Conservation (phyloP, 176 grass and related monocot genomes). For the Phragmites australis region DNA sequence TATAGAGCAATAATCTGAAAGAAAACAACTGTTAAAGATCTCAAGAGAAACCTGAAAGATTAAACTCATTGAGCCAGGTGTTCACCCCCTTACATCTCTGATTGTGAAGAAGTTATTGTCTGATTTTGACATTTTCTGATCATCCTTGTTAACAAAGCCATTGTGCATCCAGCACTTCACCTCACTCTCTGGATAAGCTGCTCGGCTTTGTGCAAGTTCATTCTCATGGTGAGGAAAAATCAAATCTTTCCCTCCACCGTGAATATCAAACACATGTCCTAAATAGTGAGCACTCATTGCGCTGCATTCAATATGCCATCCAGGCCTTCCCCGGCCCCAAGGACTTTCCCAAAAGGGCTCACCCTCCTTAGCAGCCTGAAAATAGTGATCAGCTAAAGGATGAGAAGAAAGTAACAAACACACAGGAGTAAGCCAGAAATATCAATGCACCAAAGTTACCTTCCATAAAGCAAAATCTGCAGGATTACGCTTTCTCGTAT, state of each 20-base stretch:
- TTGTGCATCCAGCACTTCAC: conserved; percentile 74
- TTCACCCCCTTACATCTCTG: conserved; percentile 64
- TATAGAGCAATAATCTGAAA: conserved; percentile 77
- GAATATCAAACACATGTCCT: conserved; percentile 70
- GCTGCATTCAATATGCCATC: conserved; percentile 91
- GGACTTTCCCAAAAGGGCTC: conserved; percentile 74
- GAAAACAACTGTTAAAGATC: neutral
- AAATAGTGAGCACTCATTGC: conserved; percentile 74
- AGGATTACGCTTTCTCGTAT: conserved; percentile 54
- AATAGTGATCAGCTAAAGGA: conserved; percentile 17
- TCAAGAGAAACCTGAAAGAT: neutral
- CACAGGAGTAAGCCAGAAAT: conserved; percentile 1
- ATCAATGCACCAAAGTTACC: conserved; percentile 35
- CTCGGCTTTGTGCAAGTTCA: conserved; percentile 69
- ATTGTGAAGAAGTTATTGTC: conserved; percentile 89
- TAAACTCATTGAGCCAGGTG: neutral
- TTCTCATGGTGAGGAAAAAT: conserved; percentile 86
- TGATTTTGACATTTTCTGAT: conserved; percentile 82
- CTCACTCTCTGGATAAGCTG: conserved; percentile 55
- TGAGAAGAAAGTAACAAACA: conserved; percentile 21
- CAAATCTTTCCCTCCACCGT: conserved; percentile 79
- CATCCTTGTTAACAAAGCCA: conserved; percentile 67
- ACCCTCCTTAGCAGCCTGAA: conserved; percentile 60
- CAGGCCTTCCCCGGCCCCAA: conserved; percentile 75
- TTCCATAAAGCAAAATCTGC: conserved; percentile 64